Evolutionary conservation across 164 flowering plant genomes (phyloP), one percentile per base, ranked within the genome.

Genomic region (Echeveria elegans): DNA sequence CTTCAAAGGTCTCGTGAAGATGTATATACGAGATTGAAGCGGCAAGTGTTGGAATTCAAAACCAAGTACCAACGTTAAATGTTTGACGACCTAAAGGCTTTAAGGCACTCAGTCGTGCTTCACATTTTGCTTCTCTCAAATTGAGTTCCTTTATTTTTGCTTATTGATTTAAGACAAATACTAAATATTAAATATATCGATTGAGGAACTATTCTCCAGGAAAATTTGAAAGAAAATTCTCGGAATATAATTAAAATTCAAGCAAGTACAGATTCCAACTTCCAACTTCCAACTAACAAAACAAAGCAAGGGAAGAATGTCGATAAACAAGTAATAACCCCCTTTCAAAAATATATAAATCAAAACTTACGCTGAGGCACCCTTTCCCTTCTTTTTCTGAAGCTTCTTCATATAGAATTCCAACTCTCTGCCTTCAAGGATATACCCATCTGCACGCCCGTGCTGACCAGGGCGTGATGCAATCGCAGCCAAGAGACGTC

Each of bases 341-440:
- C 10, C 16, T 43, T 43, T 11, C 47, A 43, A 16, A 43, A 11
- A 11, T 16, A 43, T 43, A 16, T n/a, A 11, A 12, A 15, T 15
- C 11, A 43, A 15, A 2, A 4, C 47, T 43, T 43, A 43, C 11
- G 47, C 47, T 11, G 47, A 16, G 15, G 84, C 81, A 63, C 78
- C 82, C 79, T 83, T 83, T 52, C 87, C 85, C 80, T 83, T 83
- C 84, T 83, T 81, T 72, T 72, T 80, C 80, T 83, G 84, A 65
- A 83, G 32, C 76, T 84, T 84, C 80, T 81, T 84, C 82, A 72
- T 73, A 79, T 84, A 84, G 79, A 82, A 84, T 64, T 84, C 88
- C 34, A 84, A 76, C 77, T 84, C 88, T 73, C 74, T 84, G 28
- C 88, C 86, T 52, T 82, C 86, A 73, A 80, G 65, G 66, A 77